Evolutionary conservation across 768 basidiomycete genomes (phyloP).

Genomic region (Chalciporus pseudorubinellus): DNA sequence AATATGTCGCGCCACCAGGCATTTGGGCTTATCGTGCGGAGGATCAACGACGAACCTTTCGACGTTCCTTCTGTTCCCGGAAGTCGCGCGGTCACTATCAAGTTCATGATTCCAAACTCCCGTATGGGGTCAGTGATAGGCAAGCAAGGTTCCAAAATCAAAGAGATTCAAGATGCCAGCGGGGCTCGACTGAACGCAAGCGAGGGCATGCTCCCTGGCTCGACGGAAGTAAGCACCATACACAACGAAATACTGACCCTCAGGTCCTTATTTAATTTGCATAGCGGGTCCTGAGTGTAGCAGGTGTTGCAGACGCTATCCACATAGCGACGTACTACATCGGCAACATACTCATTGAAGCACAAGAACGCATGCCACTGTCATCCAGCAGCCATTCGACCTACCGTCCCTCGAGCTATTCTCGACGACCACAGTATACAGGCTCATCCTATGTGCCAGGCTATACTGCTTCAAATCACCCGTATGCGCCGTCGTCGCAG

Average conservation of each 20-base stretch:
- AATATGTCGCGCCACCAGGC: constrained; percentile 52
- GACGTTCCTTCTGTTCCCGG: constrained; percentile 97
- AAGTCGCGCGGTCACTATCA: constrained; percentile 97
- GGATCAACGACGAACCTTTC: constrained; percentile 99
- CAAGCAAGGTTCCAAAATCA: constrained; percentile 96
- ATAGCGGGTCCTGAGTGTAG: constrained; percentile 95
- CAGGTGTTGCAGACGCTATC: constrained; percentile 97
- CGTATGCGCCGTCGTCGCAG: constrained; percentile 47
- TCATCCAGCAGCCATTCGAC: constrained; percentile 41
- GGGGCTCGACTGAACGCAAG: constrained; percentile 95
- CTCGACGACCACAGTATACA: constrained; percentile 45
- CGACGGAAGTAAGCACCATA: constrained; percentile 78
- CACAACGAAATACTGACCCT: background rate
- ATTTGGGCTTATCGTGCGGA: constrained; percentile 95
- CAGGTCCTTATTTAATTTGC: constrained; percentile 16
- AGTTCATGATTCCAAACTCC: constrained; percentile 99
- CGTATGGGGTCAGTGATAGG: constrained; percentile 99
- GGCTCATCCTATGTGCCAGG: constrained; percentile 75
- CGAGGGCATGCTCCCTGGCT: constrained; percentile 97
- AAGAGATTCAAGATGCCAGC: constrained; percentile 98
- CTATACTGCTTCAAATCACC: constrained; percentile 46
- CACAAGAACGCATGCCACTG: constrained; percentile 80
- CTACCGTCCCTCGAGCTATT: constrained; percentile 65
- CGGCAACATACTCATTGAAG: constrained; percentile 94
- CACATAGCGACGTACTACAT: constrained; percentile 99